Base-by-base conservation (phyloP, 805 yeast genomes). In the Metschnikowia gelsemii region DNA sequence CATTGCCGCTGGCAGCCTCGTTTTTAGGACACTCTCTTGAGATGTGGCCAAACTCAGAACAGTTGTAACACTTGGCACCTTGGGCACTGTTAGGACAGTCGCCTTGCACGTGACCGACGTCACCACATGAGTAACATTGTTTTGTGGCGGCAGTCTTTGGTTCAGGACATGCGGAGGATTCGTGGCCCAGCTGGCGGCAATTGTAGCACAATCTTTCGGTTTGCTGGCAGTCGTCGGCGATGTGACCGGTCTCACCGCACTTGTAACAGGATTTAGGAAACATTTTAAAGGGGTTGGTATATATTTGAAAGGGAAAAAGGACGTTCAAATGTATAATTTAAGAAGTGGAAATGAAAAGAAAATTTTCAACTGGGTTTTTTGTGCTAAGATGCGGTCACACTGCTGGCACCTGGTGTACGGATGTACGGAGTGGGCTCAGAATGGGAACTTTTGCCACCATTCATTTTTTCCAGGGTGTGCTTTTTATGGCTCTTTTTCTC, bases 51-150 rank as follows among this genome's bases (percentile, higher is more conserved):
- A 79, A 72, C 62, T 76, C 76, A 50, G 81, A 78, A 61, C 91
- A 84, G 72, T 75, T 78, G 83, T 81, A 87, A 70, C 96, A 87
- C 63, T 86, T 84, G 52, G 82, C 66, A 46, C 82, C 81, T 72
- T 65, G 82, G 57, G 70, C 74, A 60, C 76, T 78, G 53, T 75
- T 73, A 23, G 84, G 78, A 71, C 97, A 89, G 62, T 89, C 96
- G 38, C 84, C 70, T 66, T 84, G 87, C 56, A 89, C 82, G 61
- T 89, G 97, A 42, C 96, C 96, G 43, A 84, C 76, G 63, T 84
- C 86, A 58, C 93, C 93, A 71, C 97, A 89, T 66, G 84, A 84
- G 82, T 85, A 89, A 69, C 97, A 89, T 66, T 89, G 89, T 69
- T 89, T 89, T 64, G 79, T 79, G 55, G 80, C 80, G 53, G 85